These are phyloP conservation scores for Ustilago cynodontis DNA, from an alignment of 1,284 basidiomycete genomes.

Conservation along the genomic window DNA sequence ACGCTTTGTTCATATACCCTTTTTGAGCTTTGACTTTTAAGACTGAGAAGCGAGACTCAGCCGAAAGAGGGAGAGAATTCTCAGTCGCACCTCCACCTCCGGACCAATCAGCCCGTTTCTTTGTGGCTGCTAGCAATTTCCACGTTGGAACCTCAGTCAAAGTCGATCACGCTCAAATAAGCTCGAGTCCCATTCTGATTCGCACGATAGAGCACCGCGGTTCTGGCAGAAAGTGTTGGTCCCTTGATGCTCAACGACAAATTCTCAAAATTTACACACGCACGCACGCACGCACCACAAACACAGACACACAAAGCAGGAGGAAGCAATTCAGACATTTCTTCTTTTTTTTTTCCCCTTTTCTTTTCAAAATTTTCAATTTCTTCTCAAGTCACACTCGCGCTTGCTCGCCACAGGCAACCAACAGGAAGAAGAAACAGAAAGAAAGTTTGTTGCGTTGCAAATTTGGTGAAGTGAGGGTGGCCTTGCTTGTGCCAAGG, in stretches of 20 bases:
- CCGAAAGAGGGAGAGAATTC: not conserved
- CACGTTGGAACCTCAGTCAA: not conserved
- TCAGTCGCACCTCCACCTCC: slow-evolving; percentile 20
- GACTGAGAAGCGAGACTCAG: not conserved
- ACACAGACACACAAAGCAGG: not conserved
- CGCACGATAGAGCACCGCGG: not conserved
- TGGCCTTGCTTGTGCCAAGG: not conserved
- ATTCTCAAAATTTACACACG: not conserved
- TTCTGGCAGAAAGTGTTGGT: not conserved
- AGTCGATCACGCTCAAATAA: slow-evolving; percentile 22
- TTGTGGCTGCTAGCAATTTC: slow-evolving; percentile 29
- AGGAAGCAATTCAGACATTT: not conserved
- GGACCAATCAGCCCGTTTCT: slow-evolving; percentile 17
- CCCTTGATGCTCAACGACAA: too few species aligned
- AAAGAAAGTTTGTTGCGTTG: slow-evolving; percentile 2
- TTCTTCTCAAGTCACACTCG: not conserved
- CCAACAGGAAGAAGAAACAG: not conserved
- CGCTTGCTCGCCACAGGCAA: not conserved
- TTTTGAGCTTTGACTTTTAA: not conserved
- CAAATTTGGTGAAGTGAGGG: not conserved
- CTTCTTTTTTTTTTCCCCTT: slow-evolving; percentile 7
- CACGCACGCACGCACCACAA: slow-evolving; percentile 7
- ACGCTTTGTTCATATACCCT: not conserved
- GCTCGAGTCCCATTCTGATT: not conserved
- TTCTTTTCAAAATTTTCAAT: slow-evolving; percentile 5